Base-by-base conservation (phyloP, 2,329 filamentous ascomycete species). In the Corynespora cassiicola region DNA sequence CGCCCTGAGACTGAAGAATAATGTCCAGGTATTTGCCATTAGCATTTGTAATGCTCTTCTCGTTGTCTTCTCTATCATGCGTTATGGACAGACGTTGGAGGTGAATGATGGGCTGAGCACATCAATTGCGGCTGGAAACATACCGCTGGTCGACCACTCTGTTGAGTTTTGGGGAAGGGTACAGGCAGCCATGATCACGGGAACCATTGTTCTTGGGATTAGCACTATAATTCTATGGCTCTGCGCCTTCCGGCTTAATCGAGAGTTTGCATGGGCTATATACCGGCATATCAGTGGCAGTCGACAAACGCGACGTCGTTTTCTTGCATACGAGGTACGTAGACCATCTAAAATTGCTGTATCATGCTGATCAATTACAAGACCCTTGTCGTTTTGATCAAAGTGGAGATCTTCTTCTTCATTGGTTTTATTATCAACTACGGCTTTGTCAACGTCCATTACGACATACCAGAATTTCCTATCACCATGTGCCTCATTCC, bases 401-500 rank as follows among this genome's bases (percentile, higher is more conserved):
- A 53, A 20, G 38, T 56, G 9, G 41, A 50, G 6, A 23, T 36
- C n/a, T 51, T 50, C 35, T 61, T 61, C 22, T 15, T 56, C 3
- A 36, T 52, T 6, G 40, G 41, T 4, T 60, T 62, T 25, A 35
- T 58, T 17, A 17, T 61, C 10, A 19, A 52, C 7, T 62, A 58
- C 28, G 49, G 32, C 9, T 17, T 58, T 7, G 32, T 61, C 12
- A 26, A 55, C 18, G 53, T 60, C 1, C 55, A 61, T 19, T 61
- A 45, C 26, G 8, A 20, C 1, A 22, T 51, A 16, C 58, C 56
- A 3, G 56, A 59, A 7, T 59, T 58, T 17, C 34, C 46, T 7
- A 28, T 60, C 11, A 60, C 56, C 1, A 42, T 62, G 24, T 42
- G 45, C 3, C 39, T 62, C n/a, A 54, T 62, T 15, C 56, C 58